phyloP scores from a whole-genome alignment of 176 grass and related monocot species.

The Oryza australiensis region DNA sequence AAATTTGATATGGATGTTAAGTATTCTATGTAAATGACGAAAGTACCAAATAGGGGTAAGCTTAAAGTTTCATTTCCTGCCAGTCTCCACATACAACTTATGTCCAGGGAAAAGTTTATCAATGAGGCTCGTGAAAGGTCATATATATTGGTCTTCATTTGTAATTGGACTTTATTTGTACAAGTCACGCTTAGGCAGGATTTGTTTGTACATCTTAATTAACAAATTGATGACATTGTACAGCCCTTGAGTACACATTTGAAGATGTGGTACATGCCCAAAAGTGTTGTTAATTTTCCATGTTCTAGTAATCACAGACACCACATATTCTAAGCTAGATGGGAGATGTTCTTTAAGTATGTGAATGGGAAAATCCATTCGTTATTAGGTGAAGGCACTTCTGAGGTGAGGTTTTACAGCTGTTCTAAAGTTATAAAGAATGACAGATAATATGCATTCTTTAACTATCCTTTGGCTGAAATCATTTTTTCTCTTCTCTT shows the following conservation, averaged over 20 bases:
- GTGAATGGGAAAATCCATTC: neutral
- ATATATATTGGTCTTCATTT: neutral
- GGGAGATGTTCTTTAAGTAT: neutral
- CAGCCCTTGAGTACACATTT: neutral
- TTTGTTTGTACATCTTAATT: neutral
- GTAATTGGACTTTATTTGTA: conserved; percentile 27
- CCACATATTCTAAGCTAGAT: conserved; percentile 10
- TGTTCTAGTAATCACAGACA: conserved; percentile 12
- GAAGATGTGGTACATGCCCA: conserved; percentile 17
- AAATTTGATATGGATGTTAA: conserved; percentile 7
- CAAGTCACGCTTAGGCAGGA: neutral
- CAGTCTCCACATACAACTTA: conserved; percentile 19
- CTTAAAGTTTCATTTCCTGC: neutral
- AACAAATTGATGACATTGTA: conserved; percentile 9
- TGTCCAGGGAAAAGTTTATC: neutral
- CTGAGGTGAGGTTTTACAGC: conserved; percentile 7
- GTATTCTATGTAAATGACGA: conserved; percentile 4
- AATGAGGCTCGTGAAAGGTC: neutral
- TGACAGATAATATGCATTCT: conserved; percentile 17
- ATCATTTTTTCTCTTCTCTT: conserved; percentile 10
- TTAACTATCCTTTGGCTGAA: neutral
- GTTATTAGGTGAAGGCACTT: neutral
- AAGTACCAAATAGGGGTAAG: neutral
- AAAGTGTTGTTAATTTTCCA: neutral
- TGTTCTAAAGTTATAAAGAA: conserved; percentile 1